Conservation (phyloP, 306 rosid genomes). For the Lablab purpureus region DNA sequence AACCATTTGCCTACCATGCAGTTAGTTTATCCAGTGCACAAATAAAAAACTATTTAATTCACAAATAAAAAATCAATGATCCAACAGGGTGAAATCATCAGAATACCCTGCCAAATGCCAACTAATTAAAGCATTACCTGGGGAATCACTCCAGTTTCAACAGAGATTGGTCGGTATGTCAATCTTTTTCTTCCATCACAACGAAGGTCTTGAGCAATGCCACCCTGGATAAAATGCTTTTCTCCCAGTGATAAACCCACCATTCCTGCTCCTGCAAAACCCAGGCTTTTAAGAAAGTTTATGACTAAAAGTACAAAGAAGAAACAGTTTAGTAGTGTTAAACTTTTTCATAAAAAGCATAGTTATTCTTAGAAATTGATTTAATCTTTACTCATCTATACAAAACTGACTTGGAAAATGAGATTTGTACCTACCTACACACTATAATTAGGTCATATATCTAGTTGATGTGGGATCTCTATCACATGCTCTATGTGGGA, state of each 20-base stretch:
- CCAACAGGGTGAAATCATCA: neutral
- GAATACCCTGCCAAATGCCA: constrained; percentile 27
- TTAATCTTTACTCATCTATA: too few relatives aligned
- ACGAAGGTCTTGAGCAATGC: constrained; percentile 90
- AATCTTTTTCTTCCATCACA: constrained; percentile 86
- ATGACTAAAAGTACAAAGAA: neutral
- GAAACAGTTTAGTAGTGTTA: too few relatives aligned
- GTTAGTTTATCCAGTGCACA: constrained; percentile 35
- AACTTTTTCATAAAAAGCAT: too few relatives aligned
- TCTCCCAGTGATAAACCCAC: constrained; percentile 85
- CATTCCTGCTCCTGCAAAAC: constrained; percentile 52
- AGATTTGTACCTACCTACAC: too few relatives aligned
- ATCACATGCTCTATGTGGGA: too few relatives aligned
- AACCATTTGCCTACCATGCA: constrained; percentile 79
- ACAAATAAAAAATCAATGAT: too few relatives aligned
- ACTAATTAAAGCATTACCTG: constrained; percentile 58
- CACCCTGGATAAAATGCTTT: constrained; percentile 74
- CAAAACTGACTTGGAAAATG: too few relatives aligned
- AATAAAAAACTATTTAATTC: too few relatives aligned
- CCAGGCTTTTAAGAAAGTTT: neutral
- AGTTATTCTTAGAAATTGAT: too few relatives aligned
- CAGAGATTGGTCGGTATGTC: constrained; percentile 66
- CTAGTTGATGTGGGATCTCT: too few relatives aligned
- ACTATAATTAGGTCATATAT: too few relatives aligned
- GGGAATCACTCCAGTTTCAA: constrained; percentile 84